phyloP scores from a whole-genome alignment of 306 rosid genomes.

The Trifolium subterraneum region DNA sequence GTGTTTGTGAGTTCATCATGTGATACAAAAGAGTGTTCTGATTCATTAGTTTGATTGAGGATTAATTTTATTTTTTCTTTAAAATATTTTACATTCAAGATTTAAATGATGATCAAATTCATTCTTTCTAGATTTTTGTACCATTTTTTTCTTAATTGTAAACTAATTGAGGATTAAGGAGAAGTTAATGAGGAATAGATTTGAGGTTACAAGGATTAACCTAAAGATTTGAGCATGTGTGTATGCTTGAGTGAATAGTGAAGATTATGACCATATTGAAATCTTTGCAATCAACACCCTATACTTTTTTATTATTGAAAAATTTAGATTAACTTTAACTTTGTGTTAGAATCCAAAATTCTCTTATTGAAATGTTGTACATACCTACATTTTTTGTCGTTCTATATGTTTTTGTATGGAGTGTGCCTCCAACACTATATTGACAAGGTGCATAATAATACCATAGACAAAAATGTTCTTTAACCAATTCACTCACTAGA shows the following conservation, averaged over 20 bases:
- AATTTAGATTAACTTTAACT: neutral
- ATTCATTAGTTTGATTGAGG: constrained; percentile 47
- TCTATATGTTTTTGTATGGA: too few species aligned
- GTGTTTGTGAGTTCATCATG: constrained; percentile 15
- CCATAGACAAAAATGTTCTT: too few species aligned
- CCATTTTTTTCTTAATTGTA: constrained; percentile 11
- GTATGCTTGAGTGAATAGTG: neutral
- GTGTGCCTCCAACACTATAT: too few species aligned
- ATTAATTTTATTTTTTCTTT: neutral
- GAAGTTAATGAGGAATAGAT: neutral
- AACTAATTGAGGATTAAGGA: neutral
- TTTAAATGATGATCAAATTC: constrained; percentile 21
- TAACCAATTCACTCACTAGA: too few species aligned
- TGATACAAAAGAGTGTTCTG: constrained; percentile 1
- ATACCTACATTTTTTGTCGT: too few species aligned
- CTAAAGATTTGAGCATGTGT: neutral
- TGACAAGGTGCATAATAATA: too few species aligned
- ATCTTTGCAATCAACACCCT: constrained; percentile 4
- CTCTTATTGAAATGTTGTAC: too few species aligned
- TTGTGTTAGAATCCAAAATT: too few species aligned
- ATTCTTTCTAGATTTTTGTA: constrained; percentile 36
- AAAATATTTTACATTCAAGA: constrained; percentile 2
- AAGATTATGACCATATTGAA: neutral
- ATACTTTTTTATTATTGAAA: neutral
- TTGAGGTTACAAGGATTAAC: neutral